Evolutionary conservation across 2,329 filamentous ascomycete genomes (phyloP), one percentile per base, ranked within the genome.

Genomic region (Cordyceps farinosa): DNA sequence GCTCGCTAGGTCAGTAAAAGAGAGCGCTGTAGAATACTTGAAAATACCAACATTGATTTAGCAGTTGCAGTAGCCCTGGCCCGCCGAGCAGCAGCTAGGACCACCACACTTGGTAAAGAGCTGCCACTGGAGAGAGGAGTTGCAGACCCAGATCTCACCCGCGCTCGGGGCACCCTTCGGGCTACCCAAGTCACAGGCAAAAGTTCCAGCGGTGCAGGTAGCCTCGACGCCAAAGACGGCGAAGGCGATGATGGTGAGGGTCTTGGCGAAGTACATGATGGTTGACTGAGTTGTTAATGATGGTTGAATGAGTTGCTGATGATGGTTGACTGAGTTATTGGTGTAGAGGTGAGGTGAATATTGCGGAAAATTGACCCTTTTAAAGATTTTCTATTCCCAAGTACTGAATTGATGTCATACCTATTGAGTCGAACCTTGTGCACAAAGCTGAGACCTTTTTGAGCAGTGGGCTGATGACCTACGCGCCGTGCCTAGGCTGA

Each of bases 241-340:
- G 42, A 62, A 22, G 60, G 60, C 52, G 44, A 62, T 27, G 36
- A 62, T 47, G 15, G 51, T 51, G 51, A 62, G 51, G 42, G 60
- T 48, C 60, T 62, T 42, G 60, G 52, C 29, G 17, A 62, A 55
- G 60, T 62, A 56, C 60, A 62, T 62, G 51, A 8, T 55, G 42
- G 15, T 48, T 38, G 11, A n/a, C 8, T 32, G 50, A 38, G 30
- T 22, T 40, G 32, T 47, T 29, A 29, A 34, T 61, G 50, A 61
- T 40, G 50, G 8, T 30, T 36, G 34, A 34, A 22, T 22, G 22
- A 22, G 22, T 22, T 22, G 22, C 22, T 22, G 22, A 62, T 62
- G 51, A 8, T 55, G 42, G 15, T 48, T 38, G 11, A n/a, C 8
- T 32, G 50, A 38, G 30, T 22, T 40, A n/a, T 47, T 29, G 38